phyloP scores from a whole-genome alignment of 306 rosid genomes.

The Prunus persica region Prunus_persica_NCBIv2 NC_034009.1:33472001-33472500 shows the following conservation, averaged over 20 bases:
- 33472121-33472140: too few relatives aligned
- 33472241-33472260: too few relatives aligned
- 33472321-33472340: not conserved
- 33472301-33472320: not conserved
- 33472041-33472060: not conserved
- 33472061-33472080: too few relatives aligned
- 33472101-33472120: too few relatives aligned
- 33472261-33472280: not conserved
- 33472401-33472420: not conserved
- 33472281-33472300: not conserved
- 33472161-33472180: too few relatives aligned
- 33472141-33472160: too few relatives aligned
- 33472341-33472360: not conserved
- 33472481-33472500: slow-evolving; percentile 27
- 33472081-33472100: too few relatives aligned
- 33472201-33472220: too few relatives aligned
- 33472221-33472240: too few relatives aligned
- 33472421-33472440: not conserved
- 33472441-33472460: slow-evolving; percentile 21
- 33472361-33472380: too few relatives aligned
- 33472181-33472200: too few relatives aligned
- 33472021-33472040: not conserved
- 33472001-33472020: not conserved
- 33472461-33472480: slow-evolving; percentile 38
- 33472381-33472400: not conserved